Evolutionary conservation across 2,329 filamentous ascomycete genomes (phyloP).

Genomic region (Cytospora piceae): DNA sequence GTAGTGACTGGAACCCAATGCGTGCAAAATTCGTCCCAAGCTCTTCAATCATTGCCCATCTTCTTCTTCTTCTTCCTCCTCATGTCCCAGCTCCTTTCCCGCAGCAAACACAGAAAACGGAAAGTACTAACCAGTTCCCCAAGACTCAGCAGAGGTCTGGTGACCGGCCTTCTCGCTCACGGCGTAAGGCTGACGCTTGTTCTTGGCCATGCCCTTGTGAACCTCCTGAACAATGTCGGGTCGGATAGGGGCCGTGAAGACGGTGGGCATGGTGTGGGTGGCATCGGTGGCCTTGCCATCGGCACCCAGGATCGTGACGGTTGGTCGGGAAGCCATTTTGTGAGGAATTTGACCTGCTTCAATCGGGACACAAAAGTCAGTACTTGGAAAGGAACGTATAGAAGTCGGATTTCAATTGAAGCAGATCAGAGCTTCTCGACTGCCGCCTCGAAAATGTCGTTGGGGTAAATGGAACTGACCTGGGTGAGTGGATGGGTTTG

Average conservation of each 20-base stretch:
- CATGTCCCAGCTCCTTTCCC: not conserved
- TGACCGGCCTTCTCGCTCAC: slow-evolving; percentile 99
- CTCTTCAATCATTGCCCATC: not conserved
- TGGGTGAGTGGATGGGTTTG: slow-evolving; percentile 23
- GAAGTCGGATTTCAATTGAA: not conserved
- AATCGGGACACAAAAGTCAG: slow-evolving; percentile 11
- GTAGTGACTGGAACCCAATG: slow-evolving; percentile 5
- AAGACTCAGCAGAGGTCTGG: slow-evolving; percentile 99
- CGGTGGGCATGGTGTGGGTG: slow-evolving; percentile 90
- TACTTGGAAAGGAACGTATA: slow-evolving; percentile 10
- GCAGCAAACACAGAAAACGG: slow-evolving; percentile 3
- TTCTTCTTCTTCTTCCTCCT: not conserved
- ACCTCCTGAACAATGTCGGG: slow-evolving; percentile 99
- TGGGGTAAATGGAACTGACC: slow-evolving; percentile 1
- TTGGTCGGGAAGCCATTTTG: slow-evolving; percentile 93
- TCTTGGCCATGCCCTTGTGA: slow-evolving; percentile 99
- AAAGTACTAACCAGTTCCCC: slow-evolving; percentile 87
- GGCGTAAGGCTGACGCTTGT: slow-evolving; percentile 99
- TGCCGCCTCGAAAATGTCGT: not conserved
- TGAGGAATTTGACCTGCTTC: slow-evolving; percentile 35
- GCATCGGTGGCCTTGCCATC: slow-evolving; percentile 90
- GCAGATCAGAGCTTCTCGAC: not conserved
- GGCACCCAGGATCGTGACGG: slow-evolving; percentile 94
- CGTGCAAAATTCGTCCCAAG: not conserved
- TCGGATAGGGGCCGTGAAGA: slow-evolving; percentile 97